These are phyloP conservation scores for Marvania coccoides DNA, from an alignment of 139 green algal species.

Conservation along the genomic window DNA sequence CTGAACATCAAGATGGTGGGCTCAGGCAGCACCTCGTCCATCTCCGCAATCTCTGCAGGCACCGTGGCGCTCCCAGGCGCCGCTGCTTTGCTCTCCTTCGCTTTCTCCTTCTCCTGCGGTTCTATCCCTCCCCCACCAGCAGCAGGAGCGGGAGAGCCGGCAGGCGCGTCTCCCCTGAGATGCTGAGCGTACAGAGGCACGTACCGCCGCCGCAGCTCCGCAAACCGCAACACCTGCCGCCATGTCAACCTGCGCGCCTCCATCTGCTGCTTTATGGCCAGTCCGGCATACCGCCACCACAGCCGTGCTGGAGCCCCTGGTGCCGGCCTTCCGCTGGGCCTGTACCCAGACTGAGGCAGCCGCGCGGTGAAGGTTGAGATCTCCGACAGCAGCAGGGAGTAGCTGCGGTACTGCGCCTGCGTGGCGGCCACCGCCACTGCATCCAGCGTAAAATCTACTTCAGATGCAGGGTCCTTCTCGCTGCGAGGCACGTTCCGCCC, in stretches of 20 bases:
- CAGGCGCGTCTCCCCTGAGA: conserved; percentile 13
- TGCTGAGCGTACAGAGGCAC: conserved; percentile 52
- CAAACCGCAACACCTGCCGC: conserved; percentile 27
- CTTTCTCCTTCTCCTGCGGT: conserved; percentile 4
- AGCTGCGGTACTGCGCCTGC: conserved; percentile 59
- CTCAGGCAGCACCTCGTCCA: conserved; percentile 68
- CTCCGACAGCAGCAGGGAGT: conserved; percentile 59
- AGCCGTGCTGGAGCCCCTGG: conserved; percentile 26
- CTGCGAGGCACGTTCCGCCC: conserved; percentile 27
- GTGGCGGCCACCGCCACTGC: conserved; percentile 31
- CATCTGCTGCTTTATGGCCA: conserved; percentile 33
- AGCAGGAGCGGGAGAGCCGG: background rate
- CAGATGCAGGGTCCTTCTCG: conserved; percentile 24
- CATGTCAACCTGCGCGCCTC: conserved; percentile 29
- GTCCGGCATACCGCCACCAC: conserved; percentile 78
- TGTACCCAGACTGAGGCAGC: conserved; percentile 42
- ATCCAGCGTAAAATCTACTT: conserved; percentile 32
- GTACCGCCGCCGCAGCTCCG: conserved; percentile 52
- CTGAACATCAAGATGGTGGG: conserved; percentile 74
- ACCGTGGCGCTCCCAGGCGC: background rate
- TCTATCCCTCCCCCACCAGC: background rate
- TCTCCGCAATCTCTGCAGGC: conserved; percentile 23
- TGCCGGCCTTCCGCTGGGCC: conserved; percentile 36
- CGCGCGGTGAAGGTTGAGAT: conserved; percentile 52
- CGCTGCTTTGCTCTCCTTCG: conserved; percentile 3